Base-by-base conservation (phyloP, 257 asterid genomes). In the Solanum ossicruentum region DNA sequence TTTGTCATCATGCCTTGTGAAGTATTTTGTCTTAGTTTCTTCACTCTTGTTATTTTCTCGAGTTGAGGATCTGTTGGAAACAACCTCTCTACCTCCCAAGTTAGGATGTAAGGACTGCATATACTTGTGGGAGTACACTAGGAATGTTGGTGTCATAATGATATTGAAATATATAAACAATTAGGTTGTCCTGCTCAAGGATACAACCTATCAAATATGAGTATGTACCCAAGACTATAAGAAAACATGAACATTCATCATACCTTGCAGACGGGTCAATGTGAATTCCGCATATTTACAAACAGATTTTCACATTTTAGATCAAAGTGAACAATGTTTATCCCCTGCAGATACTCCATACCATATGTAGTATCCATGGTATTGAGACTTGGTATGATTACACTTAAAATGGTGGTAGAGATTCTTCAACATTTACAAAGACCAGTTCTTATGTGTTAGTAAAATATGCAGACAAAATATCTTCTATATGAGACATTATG, bases 201-300 rank as follows among this genome's bases (percentile, higher is more conserved):
- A 75, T 75, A 47, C 21, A 49, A 21, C 47, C 82, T 52, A 78
- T 10, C 63, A 77, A 2, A 51, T 41, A 41, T 16, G 52, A 67
- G 5, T 26, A 58, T 39, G 67, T 84, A 87, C 57, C 58, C 51
- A 84, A 63, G 56, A 57, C 63, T 20, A 70, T n/a, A 61, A 17
- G 86, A 32, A 55, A 78, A 85, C 20, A 75, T 32, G 78, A 32
- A 54, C 36, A 63, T 51, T 69, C 18, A 71, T 67, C 88, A 86
- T 82, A 95, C 99, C 98, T 97, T 97, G 93, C 98, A 97, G 84
- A 97, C 97, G 1, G 99, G 98, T 63, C 99, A 98, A 90, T 97
- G 99, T 43, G 99, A 98, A 83, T 97, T 98, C 86, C 98, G 91
- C 98, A 95, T 95, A 85, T 97, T 97, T 10, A 95, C 99, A 86